Evolutionary conservation across 768 basidiomycete genomes (phyloP), one percentile per base, ranked within the genome.

Genomic region (Boletus edulis): DNA sequence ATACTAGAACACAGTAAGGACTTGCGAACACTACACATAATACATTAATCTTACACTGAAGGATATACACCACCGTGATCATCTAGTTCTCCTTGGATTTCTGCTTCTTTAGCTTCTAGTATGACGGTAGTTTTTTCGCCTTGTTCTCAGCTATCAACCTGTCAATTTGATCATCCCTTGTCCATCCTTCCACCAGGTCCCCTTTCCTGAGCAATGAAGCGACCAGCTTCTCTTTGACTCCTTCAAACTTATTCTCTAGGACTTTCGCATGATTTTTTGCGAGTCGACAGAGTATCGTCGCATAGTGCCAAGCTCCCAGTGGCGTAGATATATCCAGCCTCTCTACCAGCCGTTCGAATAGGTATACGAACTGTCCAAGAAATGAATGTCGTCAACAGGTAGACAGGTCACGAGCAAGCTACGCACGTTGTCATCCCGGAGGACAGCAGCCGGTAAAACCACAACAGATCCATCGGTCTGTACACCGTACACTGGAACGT

Each of bases 221-320:
- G 51, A 27, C 34, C 32, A 37, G 5, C 13, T 24, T 14, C 17
- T 46, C 49, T 43, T n/a, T 42, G 32, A 51, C n/a, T 3, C 18
- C 29, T 37, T 29, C 35, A 24, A 56, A 51, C 22, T 38, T 39
- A 4, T 34, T 9, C 13, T 45, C 49, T 0, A 57, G 18, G 3
- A 22, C 18, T 42, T 45, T 37, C 1, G 46, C 46, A 12, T 52
- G 55, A 15, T 39, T 44, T 29, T 58, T 12, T 0, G 55, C 55
- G 4, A 59, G 50, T 12, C 58, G 42, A 41, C 56, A 49, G 15
- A 52, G 55, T 44, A 59, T 52, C 3, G 55, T 52, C 0, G 55
- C 50, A 8, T 57, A 52, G 42, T 57, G 50, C 55, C 55, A 57
- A 20, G 57, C 55, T 29, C 55, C 55, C 14, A 57, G 7, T 0